phyloP scores from a whole-genome alignment of 2,329 filamentous ascomycete species.

The Dactylellina drechsleri region DNA sequence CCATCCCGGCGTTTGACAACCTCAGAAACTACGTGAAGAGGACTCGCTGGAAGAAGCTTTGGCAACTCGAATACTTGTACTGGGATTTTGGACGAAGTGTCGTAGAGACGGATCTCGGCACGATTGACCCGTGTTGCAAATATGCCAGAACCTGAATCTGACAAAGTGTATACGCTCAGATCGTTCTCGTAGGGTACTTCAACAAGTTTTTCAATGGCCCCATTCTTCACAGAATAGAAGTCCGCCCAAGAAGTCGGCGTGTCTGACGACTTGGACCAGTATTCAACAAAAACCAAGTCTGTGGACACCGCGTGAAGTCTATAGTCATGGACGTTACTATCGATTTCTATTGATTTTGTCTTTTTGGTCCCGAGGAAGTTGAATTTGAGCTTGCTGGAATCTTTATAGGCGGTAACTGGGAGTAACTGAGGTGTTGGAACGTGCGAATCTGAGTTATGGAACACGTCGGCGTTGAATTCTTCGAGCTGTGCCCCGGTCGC shows the following conservation, averaged over 20 bases:
- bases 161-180: constrained; percentile 80
- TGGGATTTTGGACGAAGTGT: constrained; percentile 32
- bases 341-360: constrained; percentile 29
- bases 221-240: constrained; percentile 81
- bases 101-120: constrained; percentile 70
- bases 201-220: constrained; percentile 73
- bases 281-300: constrained; percentile 42
- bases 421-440: constrained; percentile 42
- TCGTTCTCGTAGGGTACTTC: constrained; percentile 70
- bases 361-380: constrained; percentile 74
- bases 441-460: constrained; percentile 27
- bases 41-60: constrained; percentile 63
- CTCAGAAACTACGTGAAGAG: constrained; percentile 79
- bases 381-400: constrained; percentile 69
- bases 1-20: constrained; percentile 75
- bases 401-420: constrained; percentile 36
- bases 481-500: constrained; percentile 44
- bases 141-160: constrained; percentile 80
- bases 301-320: constrained; percentile 40
- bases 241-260: constrained; percentile 71
- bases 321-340: constrained; percentile 33
- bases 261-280: constrained; percentile 34
- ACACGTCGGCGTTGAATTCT: constrained; percentile 32
- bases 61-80: constrained; percentile 31
- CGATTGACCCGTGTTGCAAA: constrained; percentile 81